Percentiles rank a stretch among this genome's conserved stretches.
phyloP scores from a whole-genome alignment of 1,139 yeast species.

The Diutina ranongensis region DNA sequence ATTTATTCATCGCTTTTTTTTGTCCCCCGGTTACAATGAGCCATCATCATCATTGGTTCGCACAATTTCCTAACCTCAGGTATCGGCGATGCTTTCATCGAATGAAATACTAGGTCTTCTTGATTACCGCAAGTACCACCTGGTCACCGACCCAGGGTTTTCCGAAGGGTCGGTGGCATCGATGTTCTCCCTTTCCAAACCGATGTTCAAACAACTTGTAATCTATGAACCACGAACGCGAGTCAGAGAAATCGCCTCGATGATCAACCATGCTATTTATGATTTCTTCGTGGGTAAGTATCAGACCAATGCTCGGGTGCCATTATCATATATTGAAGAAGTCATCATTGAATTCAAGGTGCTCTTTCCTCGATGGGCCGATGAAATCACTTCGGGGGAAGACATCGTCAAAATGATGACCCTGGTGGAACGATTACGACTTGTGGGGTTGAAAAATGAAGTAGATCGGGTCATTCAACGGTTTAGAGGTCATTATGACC shows the following conservation, averaged over 20 bases:
- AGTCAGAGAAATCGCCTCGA: neutral
- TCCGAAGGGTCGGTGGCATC: neutral
- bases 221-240: neutral
- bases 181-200: neutral
- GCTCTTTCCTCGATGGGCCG: neutral
- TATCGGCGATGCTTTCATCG: neutral
- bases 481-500: neutral
- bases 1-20: too few species aligned
- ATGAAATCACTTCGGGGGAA: neutral
- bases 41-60: neutral
- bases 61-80: neutral
- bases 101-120: neutral
- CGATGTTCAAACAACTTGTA: neutral
- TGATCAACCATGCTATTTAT: neutral
- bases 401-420: neutral
- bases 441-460: neutral
- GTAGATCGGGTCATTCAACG: neutral
- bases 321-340: neutral
- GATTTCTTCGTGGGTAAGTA: neutral
- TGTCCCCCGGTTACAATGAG: neutral
- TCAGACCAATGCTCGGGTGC: neutral
- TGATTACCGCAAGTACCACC: constrained; percentile 1
- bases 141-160: neutral
- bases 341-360: neutral
- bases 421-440: neutral